These are phyloP conservation scores for Gloeostereum incarnatum DNA, from an alignment of 768 basidiomycete species.

Conservation along the genomic window DNA sequence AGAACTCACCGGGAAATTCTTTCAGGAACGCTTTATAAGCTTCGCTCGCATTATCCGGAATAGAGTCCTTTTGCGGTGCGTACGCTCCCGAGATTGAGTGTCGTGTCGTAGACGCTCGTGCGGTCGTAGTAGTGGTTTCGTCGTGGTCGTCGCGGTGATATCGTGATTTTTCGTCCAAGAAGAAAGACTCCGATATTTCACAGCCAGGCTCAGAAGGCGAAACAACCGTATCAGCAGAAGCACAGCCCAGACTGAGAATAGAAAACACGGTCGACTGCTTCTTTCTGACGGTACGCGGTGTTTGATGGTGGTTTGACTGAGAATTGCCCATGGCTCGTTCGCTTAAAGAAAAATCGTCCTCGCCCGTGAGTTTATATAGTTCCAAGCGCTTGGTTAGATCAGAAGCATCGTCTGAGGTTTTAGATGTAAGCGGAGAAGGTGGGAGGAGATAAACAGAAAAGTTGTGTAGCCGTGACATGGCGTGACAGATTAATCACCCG, in stretches of 20 bases:
- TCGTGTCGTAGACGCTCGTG: constrained; percentile 9
- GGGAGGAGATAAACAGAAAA: no score
- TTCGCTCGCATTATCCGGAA: constrained; percentile 24
- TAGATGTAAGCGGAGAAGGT: no score
- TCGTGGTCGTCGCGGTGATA: constrained; percentile 2
- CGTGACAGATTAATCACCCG: no score
- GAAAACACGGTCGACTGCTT: constrained; percentile 6
- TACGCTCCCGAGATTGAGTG: constrained; percentile 15
- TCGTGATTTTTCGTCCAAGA: constrained; percentile 16
- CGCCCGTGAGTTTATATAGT: no score
- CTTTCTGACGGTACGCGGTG: constrained; percentile 4
- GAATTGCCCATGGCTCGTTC: constrained; percentile 8
- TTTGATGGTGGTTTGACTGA: constrained; percentile 7
- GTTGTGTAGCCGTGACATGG: no score
- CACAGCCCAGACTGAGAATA: constrained; percentile 15
- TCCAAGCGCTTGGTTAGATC: no score
- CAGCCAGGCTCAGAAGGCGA: constrained; percentile 23
- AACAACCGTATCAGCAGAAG: constrained; percentile 23
- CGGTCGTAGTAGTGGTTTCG: constrained; percentile 1
- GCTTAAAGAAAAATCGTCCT: no score
- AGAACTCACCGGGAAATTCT: constrained; percentile 13
- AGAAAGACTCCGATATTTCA: constrained; percentile 31
- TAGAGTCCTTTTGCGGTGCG: constrained; percentile 15
- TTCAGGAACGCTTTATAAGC: constrained; percentile 42
- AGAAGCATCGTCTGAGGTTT: no score